These are phyloP conservation scores for Colletotrichum magnum DNA, from an alignment of 2,329 filamentous ascomycete genomes.

Conservation along the genomic window DNA sequence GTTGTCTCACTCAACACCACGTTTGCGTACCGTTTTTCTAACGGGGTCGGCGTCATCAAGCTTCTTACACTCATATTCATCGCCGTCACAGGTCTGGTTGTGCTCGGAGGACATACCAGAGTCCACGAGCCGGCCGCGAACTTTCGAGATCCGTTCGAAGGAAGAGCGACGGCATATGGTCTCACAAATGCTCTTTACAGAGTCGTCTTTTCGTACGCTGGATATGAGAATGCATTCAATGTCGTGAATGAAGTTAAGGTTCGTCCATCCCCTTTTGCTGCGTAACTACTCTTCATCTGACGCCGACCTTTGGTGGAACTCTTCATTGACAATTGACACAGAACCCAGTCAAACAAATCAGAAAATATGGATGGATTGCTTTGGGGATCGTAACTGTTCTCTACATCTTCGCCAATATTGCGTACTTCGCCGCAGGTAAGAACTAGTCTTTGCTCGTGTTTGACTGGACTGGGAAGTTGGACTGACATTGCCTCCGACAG, in stretches of 20 bases:
- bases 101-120: constrained; percentile 58
- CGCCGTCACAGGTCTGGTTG: constrained; percentile 71
- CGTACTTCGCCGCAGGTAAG: constrained; percentile 66
- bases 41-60: constrained; percentile 71
- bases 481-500: constrained; percentile 43
- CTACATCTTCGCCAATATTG: constrained; percentile 71
- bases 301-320: no score
- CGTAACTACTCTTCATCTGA: no score
- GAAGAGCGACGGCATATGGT: constrained; percentile 51
- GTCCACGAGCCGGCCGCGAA: constrained; percentile 50
- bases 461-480: not conserved
- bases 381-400: constrained; percentile 65
- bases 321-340: not conserved
- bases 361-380: constrained; percentile 62
- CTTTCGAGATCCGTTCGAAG: constrained; percentile 51
- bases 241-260: constrained; percentile 71
- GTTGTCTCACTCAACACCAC: constrained; percentile 66
- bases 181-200: constrained; percentile 65
- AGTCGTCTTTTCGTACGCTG: constrained; percentile 70
- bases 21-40: constrained; percentile 67
- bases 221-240: constrained; percentile 72
- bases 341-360: constrained; percentile 69
- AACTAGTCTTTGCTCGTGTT: not conserved
- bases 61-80: constrained; percentile 73
- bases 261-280: not conserved